Evolutionary conservation across 495 filamentous ascomycete species (phyloP), one percentile per base, ranked within the genome.

Genomic region (Neurospora tetrasperma): DNA sequence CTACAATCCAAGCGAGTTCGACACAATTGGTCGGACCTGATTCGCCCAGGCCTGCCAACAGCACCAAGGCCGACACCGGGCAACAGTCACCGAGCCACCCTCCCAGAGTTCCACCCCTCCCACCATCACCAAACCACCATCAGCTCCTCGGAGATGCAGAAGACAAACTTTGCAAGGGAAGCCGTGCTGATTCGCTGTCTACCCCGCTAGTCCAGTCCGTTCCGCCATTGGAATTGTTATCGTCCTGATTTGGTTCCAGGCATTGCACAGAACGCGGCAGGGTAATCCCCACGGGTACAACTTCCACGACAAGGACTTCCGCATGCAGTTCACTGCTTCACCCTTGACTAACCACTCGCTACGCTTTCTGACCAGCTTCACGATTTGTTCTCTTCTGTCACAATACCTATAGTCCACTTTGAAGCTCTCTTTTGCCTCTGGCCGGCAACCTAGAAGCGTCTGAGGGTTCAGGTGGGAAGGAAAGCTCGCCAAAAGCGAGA

Each of bases 101-200:
- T 31, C 27, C 27, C 27, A 31, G 27, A 31, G 23, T 54, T 20
- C 20, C 48, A 27, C 20, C 23, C 46, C 46, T 62, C 54, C 54
- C 54, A 66, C 54, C 54, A 38, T 38, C 35, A 66, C 27, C 54
- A 66, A 35, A 66, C 14, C 54, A 66, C 54, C 27, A 38, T 27
- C 54, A 35, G 54, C 74, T 79, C 80, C 79, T 82, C 77, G 79
- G 79, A 80, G 79, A 82, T 82, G 80, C 74, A 70, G 75, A 72
- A 74, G 59, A 35, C 54, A 35, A 66, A 35, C 6, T 66, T 66
- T 62, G 66, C 70, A 59, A 72, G 73, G 70, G 54, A 73, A 71
- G 20, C 72, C 41, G 70, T 39, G 42, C 48, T 48, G 69, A 68
- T 66, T 66, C 54, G 54, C 27, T 66, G 54, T 62, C 27, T 62